These are phyloP conservation scores for Melampsora larici-populina DNA, from an alignment of 1,284 basidiomycete genomes.

Conservation along the genomic window DNA sequence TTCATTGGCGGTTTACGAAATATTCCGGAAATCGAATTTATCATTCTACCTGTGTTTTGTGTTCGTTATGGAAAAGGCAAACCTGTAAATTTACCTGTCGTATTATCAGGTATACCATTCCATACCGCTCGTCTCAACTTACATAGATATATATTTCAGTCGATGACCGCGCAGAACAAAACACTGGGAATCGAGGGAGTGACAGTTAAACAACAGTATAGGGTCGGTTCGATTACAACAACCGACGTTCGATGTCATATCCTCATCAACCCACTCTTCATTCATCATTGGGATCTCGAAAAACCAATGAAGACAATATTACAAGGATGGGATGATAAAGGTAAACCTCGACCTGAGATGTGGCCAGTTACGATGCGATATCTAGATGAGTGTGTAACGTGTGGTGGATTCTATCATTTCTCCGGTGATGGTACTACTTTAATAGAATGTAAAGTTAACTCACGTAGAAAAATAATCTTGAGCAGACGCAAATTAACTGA, in stretches of 20 bases:
- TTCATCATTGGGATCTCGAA: slow-evolving; percentile 1
- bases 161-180: slow-evolving; percentile 3
- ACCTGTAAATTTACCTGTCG: neutral
- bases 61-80: neutral
- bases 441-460: neutral
- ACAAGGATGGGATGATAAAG: slow-evolving; percentile 8
- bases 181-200: neutral
- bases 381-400: neutral
- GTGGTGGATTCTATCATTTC: slow-evolving; percentile 2
- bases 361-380: neutral
- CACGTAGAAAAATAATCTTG: neutral
- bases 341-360: neutral
- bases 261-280: neutral
- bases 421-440: neutral
- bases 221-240: neutral
- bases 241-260: slow-evolving; percentile 5
- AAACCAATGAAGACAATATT: neutral
- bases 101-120: slow-evolving; percentile 1
- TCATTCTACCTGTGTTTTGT: neutral
- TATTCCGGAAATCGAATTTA: neutral
- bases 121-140: neutral
- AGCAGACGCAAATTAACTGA: neutral
- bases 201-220: neutral
- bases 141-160: neutral
- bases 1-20: neutral